A percentile compares a stretch with the other conserved stretches of the same genome.
Evolutionary conservation across 2,329 filamentous ascomycete species (phyloP).

Genomic region (Penicillium sp.): DNA sequence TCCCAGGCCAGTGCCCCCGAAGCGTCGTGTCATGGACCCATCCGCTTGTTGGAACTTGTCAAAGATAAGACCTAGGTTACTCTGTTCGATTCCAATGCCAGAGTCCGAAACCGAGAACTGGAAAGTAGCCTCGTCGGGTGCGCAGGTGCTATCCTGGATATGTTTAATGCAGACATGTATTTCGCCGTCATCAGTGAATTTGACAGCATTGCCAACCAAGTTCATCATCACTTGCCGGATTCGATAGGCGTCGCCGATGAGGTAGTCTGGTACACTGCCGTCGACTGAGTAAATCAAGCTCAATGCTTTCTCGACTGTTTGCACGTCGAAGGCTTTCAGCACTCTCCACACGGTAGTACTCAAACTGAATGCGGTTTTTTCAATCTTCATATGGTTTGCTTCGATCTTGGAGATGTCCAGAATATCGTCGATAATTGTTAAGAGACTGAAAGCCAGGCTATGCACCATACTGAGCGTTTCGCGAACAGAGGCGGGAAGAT

Average conservation of each 20-base stretch:
- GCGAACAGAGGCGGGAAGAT: constrained; percentile 85
- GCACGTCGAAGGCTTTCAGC: constrained; percentile 88
- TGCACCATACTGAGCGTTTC: constrained; percentile 98
- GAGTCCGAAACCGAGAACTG: constrained; percentile 93
- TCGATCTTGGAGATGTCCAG: constrained; percentile 73
- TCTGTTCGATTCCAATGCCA: constrained; percentile 87
- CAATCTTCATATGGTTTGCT: constrained; percentile 92
- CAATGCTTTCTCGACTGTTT: constrained; percentile 91
- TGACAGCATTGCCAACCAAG: constrained; percentile 93
- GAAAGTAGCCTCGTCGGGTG: constrained; percentile 76
- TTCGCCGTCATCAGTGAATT: constrained; percentile 92
- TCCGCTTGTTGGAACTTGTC: constrained; percentile 98
- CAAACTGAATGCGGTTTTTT: constrained; percentile 90
- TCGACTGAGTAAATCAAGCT: constrained; percentile 89
- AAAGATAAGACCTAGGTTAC: constrained; percentile 93
- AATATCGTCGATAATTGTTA: constrained; percentile 87
- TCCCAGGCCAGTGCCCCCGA: constrained; percentile 87
- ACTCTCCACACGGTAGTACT: constrained; percentile 92
- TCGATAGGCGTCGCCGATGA: constrained; percentile 91
- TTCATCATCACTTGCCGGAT: constrained; percentile 93
- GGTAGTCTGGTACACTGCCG: constrained; percentile 85
- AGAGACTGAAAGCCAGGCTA: constrained; percentile 85
- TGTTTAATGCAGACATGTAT: constrained; percentile 83
- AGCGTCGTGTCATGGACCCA: constrained; percentile 90
- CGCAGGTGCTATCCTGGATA: constrained; percentile 58